These are phyloP conservation scores for Vachellia pachyceras DNA, from an alignment of 306 rosid species.

Conservation along the genomic window DNA sequence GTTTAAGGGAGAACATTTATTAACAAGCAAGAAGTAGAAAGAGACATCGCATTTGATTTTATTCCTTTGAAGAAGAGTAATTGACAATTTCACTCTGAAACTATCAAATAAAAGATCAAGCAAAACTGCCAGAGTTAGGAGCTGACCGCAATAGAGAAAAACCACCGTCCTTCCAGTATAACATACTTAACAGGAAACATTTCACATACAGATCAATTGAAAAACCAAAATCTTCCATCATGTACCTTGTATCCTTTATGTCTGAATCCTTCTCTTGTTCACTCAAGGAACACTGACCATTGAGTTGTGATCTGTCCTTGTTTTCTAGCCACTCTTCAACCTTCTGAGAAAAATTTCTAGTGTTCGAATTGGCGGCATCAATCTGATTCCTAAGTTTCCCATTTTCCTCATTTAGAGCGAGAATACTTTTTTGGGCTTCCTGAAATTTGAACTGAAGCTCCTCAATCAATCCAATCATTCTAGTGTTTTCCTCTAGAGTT, in stretches of 20 bases:
- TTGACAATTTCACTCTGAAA: slow-evolving; percentile 23
- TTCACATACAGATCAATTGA: slow-evolving; percentile 12
- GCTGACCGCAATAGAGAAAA: slow-evolving; percentile 3
- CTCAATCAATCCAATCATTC: slow-evolving; percentile 53
- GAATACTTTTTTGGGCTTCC: slow-evolving; percentile 50
- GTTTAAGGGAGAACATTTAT: background rate
- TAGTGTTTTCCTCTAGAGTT: slow-evolving; percentile 60
- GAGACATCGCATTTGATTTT: slow-evolving; percentile 21
- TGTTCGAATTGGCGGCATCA: slow-evolving; percentile 47
- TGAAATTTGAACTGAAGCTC: slow-evolving; percentile 61
- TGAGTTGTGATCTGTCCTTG: slow-evolving; percentile 39
- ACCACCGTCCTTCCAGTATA: slow-evolving; percentile 17
- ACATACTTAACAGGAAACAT: slow-evolving; percentile 6
- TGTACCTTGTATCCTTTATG: slow-evolving; percentile 58
- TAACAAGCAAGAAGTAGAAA: slow-evolving; percentile 14
- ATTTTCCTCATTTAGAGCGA: slow-evolving; percentile 61
- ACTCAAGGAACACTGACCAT: slow-evolving; percentile 37
- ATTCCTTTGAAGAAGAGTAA: slow-evolving; percentile 23
- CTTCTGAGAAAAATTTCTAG: slow-evolving; percentile 57
- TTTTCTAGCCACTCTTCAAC: slow-evolving; percentile 68
- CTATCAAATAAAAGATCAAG: slow-evolving; percentile 30
- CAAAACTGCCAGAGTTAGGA: slow-evolving; percentile 8
- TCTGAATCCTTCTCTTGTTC: slow-evolving; percentile 40
- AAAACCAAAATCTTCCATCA: slow-evolving; percentile 30
- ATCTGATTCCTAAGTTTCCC: slow-evolving; percentile 61